A percentile compares a stretch with the other conserved stretches of the same genome.
Conservation (phyloP, 2,329 filamentous ascomycete species). For the Acrocalymma vagum region DNA sequence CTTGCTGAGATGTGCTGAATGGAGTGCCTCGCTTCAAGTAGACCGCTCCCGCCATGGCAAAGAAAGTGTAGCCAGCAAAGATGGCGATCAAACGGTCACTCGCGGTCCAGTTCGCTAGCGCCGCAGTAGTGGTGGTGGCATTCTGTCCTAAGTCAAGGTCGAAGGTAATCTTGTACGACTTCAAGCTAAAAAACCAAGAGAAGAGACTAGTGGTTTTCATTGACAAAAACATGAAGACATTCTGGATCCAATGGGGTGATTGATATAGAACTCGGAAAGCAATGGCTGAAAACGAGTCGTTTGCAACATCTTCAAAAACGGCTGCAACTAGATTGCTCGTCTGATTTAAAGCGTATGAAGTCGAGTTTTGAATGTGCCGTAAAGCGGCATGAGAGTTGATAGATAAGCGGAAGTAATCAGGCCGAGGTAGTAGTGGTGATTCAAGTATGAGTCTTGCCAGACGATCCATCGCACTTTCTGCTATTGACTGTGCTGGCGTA, state of each 20-base stretch:
- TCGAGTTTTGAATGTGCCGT: constrained; percentile 47
- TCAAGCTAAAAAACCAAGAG: constrained; percentile 41
- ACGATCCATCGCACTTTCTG: constrained; percentile 43
- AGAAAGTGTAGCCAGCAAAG: constrained; percentile 79
- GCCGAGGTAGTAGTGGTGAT: constrained; percentile 34
- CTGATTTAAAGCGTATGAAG: constrained; percentile 42
- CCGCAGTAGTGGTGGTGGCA: constrained; percentile 21
- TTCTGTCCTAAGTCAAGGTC: constrained; percentile 37
- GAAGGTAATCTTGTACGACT: constrained; percentile 47
- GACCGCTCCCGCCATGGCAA: constrained; percentile 76
- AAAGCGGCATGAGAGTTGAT: constrained; percentile 47
- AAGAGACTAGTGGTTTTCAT: constrained; percentile 17
- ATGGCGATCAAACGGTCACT: constrained; percentile 75
- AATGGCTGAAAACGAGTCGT: constrained; percentile 25
- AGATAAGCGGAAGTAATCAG: constrained; percentile 46
- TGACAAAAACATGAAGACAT: no score
- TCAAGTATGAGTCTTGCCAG: constrained; percentile 39
- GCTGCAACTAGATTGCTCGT: constrained; percentile 32
- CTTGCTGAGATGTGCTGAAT: constrained; percentile 66
- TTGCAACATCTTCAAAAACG: constrained; percentile 34
- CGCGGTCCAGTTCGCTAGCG: constrained; percentile 56
- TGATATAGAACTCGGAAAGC: constrained; percentile 25
- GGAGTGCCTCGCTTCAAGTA: constrained; percentile 80
- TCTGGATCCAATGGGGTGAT: constrained; percentile 19
- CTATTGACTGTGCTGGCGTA: constrained; percentile 41